These are phyloP conservation scores for Lachnellula cervina DNA, from an alignment of 2,329 filamentous ascomycete species.

Conservation along the genomic window DNA sequence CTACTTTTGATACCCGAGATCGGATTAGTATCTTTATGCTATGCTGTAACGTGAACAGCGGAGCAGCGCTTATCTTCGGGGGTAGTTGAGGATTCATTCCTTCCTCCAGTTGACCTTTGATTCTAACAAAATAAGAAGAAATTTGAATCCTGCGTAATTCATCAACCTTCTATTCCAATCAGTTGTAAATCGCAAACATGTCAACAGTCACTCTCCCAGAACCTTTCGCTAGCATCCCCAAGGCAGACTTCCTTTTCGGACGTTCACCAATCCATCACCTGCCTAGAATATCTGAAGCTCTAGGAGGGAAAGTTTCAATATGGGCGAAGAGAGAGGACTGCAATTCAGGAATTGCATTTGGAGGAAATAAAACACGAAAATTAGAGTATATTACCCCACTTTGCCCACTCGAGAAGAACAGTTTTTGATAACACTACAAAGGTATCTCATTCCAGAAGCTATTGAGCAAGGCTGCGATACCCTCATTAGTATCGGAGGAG, in stretches of 20 bases:
- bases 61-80: too few species aligned
- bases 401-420: background rate
- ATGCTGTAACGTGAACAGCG: too few species aligned
- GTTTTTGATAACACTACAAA: conserved; percentile 20
- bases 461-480: conserved; percentile 53
- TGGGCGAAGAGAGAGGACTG: conserved; percentile 71
- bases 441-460: conserved; percentile 62
- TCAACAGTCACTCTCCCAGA: conserved; percentile 47
- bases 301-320: conserved; percentile 56
- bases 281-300: conserved; percentile 56
- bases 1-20: too few species aligned
- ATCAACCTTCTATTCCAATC: too few species aligned
- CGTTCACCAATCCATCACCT: conserved; percentile 65
- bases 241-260: conserved; percentile 57
- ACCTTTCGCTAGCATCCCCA: conserved; percentile 59
- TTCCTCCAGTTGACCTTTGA: too few species aligned
- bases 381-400: conserved; percentile 45
- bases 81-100: too few species aligned
- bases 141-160: too few species aligned
- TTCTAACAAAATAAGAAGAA: too few species aligned
- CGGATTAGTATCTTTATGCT: too few species aligned
- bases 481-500: conserved; percentile 61
- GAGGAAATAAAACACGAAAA: conserved; percentile 67
- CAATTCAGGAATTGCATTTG: conserved; percentile 62
- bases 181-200: conserved; percentile 10